Base-by-base conservation (phyloP, 129 eudicot genomes). In the Centaurea solstitialis region DNA sequence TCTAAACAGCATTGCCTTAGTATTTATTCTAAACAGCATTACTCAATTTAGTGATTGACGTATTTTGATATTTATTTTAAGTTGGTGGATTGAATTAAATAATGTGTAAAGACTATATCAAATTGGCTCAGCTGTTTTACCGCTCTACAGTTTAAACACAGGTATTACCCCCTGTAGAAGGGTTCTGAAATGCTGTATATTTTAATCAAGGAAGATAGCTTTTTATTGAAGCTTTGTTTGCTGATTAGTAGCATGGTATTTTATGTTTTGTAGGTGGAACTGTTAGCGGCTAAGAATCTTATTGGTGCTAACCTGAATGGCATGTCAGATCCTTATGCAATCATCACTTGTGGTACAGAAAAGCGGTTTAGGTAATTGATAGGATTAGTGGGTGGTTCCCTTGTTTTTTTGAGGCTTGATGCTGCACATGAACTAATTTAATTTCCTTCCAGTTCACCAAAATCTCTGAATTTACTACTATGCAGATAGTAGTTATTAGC, bases 281-380 rank as follows among this genome's bases (percentile, higher is more conserved):
- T 95, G 37, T 82, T 95, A 77, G 99, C 99, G 75, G 99, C 99
- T 3, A 95, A 91, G 89, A 95, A 95, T 82, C 98, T 93, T 70
- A 82, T 91, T 37, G 98, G 91, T 79, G 98, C 99, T 76, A 93
- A 95, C 80, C 64, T 95, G 37, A 95, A 95, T 91, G 99, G 99
- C 89, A 93, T 92, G 61, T 95, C 99, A 13, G 99, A 95, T 89
- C 99, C 99, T 47, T 95, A 95, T 91, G 99, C 97, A 80, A 93
- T 95, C 79, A 93, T 95, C 79, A 95, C 97, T 33, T 95, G 99
- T 87, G 97, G 99, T 77, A 71, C 91, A 75, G 94, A 95, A 87
- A 95, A 95, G 86, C 89, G 99, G 77, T 95, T 95, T 88, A 95
- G 99, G 99, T 95, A 77, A 84, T 70, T 85, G 10, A 76, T 37